These are phyloP conservation scores for Rhynchospora pubera DNA, from an alignment of 176 grass and related monocot species.

Conservation along the genomic window DNA sequence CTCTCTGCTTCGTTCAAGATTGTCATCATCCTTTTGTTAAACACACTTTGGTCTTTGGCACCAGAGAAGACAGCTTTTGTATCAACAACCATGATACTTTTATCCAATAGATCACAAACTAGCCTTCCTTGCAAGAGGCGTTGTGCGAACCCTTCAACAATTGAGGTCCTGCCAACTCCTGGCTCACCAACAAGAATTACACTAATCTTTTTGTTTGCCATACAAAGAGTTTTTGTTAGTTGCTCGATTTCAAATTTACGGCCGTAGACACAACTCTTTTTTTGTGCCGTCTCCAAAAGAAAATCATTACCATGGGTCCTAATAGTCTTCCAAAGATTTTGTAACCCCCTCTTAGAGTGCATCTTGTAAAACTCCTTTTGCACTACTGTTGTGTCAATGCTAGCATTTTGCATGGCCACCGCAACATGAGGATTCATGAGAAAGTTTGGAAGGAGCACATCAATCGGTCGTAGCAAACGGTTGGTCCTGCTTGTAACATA, in stretches of 20 bases:
- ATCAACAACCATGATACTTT: slow-evolving; percentile 46
- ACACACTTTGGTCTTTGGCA: slow-evolving; percentile 48
- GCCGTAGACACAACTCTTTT: slow-evolving; percentile 58
- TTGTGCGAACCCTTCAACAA: slow-evolving; percentile 68
- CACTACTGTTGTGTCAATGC: slow-evolving; percentile 36
- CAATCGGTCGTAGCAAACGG: slow-evolving; percentile 49
- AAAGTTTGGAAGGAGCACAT: slow-evolving; percentile 48
- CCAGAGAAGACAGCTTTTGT: slow-evolving; percentile 42
- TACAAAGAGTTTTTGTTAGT: slow-evolving; percentile 38
- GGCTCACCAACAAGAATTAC: slow-evolving; percentile 66
- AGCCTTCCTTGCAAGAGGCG: slow-evolving; percentile 48
- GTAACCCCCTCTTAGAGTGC: slow-evolving; percentile 19
- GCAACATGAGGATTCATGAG: slow-evolving; percentile 48
- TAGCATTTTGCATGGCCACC: slow-evolving; percentile 48
- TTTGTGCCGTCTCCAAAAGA: slow-evolving; percentile 58
- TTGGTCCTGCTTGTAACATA: slow-evolving; percentile 26
- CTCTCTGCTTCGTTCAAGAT: slow-evolving; percentile 70
- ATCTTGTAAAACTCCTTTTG: slow-evolving; percentile 62
- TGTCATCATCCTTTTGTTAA: slow-evolving; percentile 52
- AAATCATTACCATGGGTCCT: slow-evolving; percentile 56
- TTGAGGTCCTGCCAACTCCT: slow-evolving; percentile 58
- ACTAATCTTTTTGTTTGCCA: slow-evolving; percentile 55
- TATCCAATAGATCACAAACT: slow-evolving; percentile 45
- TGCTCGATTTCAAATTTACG: slow-evolving; percentile 56
- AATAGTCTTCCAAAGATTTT: slow-evolving; percentile 39